Percentiles rank a stretch among this genome's conserved stretches.
phyloP scores from a whole-genome alignment of 805 yeast species.

The Lachancea thermotolerans region DNA sequence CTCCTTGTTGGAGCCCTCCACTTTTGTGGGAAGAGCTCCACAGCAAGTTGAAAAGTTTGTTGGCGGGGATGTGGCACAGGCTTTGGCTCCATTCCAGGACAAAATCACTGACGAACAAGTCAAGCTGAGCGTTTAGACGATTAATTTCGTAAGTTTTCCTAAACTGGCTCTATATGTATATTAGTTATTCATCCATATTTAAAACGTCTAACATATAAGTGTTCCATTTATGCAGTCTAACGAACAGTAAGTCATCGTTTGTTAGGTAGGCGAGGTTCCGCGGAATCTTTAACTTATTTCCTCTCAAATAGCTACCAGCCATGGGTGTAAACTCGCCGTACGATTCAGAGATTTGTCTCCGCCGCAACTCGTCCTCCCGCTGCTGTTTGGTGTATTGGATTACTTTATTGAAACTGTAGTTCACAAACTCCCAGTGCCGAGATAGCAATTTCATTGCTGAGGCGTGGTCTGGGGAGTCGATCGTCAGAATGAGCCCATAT shows the following conservation, averaged over 20 bases:
- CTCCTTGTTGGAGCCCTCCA: slow-evolving; percentile 74
- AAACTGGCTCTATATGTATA: slow-evolving; percentile 13
- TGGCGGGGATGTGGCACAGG: slow-evolving; percentile 73
- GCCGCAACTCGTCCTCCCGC: slow-evolving; percentile 22
- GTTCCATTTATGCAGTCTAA: slow-evolving; percentile 57
- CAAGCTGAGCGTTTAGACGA: slow-evolving; percentile 60
- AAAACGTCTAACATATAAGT: slow-evolving; percentile 38
- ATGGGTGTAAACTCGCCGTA: slow-evolving; percentile 33
- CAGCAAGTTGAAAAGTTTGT: slow-evolving; percentile 94
- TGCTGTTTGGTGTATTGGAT: slow-evolving; percentile 34
- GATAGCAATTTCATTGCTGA: slow-evolving; percentile 31
- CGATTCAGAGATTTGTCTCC: slow-evolving; percentile 29
- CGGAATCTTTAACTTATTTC: slow-evolving; percentile 49
- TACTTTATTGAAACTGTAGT: slow-evolving; percentile 35
- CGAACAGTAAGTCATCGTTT: slow-evolving; percentile 47
- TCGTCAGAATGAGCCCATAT: slow-evolving; percentile 51
- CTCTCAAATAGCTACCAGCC: slow-evolving; percentile 43
- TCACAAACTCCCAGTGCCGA: slow-evolving; percentile 48
- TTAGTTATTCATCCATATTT: background rate
- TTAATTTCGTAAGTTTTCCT: background rate
- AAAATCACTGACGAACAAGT: slow-evolving; percentile 61
- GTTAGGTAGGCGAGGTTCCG: slow-evolving; percentile 48
- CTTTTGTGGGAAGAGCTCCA: slow-evolving; percentile 98
- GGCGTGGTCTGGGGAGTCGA: slow-evolving; percentile 44
- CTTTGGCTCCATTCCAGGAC: slow-evolving; percentile 60